Conservation (phyloP, 257 asterid genomes). For the Nicotiana knightiana region DNA sequence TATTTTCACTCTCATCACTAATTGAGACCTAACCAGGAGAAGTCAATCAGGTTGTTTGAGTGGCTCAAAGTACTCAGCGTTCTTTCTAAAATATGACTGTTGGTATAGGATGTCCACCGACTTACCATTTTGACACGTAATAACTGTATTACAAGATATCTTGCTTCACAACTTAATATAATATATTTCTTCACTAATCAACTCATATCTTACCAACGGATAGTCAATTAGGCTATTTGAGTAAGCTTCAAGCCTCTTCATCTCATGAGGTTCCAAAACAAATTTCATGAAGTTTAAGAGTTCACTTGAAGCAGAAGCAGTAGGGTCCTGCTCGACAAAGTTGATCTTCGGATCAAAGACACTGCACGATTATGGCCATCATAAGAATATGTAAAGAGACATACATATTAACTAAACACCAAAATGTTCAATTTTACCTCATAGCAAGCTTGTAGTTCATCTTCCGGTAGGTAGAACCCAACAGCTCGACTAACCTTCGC, state of each 20-base stretch:
- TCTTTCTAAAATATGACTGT: not conserved
- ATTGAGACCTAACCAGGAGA: not conserved
- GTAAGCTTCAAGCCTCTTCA: conserved; percentile 74
- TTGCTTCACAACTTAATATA: not conserved
- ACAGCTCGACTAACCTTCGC: conserved; percentile 44
- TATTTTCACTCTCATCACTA: not conserved
- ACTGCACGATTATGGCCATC: conserved; percentile 43
- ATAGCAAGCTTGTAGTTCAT: conserved; percentile 96
- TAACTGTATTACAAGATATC: not conserved
- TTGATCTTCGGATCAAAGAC: conserved; percentile 80
- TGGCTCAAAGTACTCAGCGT: not conserved
- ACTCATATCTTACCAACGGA: conserved; percentile 44
- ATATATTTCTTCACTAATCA: not conserved
- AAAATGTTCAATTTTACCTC: conserved; percentile 40
- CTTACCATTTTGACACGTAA: not conserved
- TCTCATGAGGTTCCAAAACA: conserved; percentile 43
- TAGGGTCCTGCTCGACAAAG: conserved; percentile 43
- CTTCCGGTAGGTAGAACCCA: conserved; percentile 45
- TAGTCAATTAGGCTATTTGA: conserved; percentile 58
- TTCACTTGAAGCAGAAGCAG: conserved; percentile 37
- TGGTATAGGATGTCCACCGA: not conserved
- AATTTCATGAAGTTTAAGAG: conserved; percentile 37
- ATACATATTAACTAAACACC: conserved; percentile 11
- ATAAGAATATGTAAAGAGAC: conserved; percentile 17
- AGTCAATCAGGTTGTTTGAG: not conserved